Conservation (phyloP, 306 rosid genomes). For the Datisca glomerata region DNA sequence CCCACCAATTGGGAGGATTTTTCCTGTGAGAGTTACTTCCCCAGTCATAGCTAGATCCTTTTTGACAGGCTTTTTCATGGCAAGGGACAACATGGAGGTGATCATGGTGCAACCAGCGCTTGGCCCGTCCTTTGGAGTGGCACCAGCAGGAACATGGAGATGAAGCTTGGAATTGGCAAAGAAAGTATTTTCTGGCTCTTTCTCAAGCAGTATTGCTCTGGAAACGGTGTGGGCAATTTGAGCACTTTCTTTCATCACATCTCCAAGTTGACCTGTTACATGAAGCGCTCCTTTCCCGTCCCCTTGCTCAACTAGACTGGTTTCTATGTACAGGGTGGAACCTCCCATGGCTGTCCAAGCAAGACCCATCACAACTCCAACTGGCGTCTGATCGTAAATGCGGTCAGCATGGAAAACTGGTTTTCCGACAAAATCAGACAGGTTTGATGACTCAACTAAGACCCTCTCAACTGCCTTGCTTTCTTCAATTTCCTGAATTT, state of each 20-base stretch:
- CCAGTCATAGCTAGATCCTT: conserved; percentile 98
- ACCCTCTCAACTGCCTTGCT: conserved; percentile 35
- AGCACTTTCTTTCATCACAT: conserved; percentile 99
- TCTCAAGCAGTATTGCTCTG: conserved; percentile 45
- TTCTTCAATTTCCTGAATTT: conserved; percentile 24
- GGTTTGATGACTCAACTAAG: conserved; percentile 40
- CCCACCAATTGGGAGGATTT: conserved; percentile 98
- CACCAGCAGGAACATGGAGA: conserved; percentile 96
- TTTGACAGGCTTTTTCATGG: conserved; percentile 79
- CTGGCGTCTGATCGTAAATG: conserved; percentile 71
- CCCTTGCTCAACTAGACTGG: conserved; percentile 66
- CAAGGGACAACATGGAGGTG: conserved; percentile 82
- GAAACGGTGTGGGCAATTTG: conserved; percentile 96
- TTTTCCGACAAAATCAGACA: conserved; percentile 77
- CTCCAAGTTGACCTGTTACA: conserved; percentile 96
- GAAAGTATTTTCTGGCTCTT: conserved; percentile 50
- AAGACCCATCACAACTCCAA: conserved; percentile 97
- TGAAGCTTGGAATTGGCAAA: conserved; percentile 77
- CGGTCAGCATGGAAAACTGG: conserved; percentile 99
- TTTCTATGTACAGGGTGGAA: conserved; percentile 89
- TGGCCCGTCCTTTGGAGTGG: conserved; percentile 98
- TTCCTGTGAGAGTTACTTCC: conserved; percentile 94
- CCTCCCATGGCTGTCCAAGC: conserved; percentile 99
- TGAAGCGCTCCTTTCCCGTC: conserved; percentile 79
- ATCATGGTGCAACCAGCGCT: conserved; percentile 99